A percentile compares a stretch with the other conserved stretches of the same genome.
Conservation (phyloP, 2,329 filamentous ascomycete genomes). For the Fonsecaea monophora region DNA sequence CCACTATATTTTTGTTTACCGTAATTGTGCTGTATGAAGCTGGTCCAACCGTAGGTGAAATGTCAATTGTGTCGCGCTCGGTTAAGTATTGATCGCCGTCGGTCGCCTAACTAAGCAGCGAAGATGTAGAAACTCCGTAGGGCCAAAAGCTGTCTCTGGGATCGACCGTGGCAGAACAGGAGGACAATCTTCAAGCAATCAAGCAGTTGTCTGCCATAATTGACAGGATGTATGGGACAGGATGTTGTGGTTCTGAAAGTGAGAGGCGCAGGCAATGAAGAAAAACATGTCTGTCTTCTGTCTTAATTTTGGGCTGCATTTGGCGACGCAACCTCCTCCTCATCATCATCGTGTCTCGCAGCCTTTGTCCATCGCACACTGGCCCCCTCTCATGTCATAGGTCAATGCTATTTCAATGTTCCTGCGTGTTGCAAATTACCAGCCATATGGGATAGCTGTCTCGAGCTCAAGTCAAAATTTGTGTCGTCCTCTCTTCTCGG, state of each 20-base stretch:
- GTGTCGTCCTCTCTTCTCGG: background rate
- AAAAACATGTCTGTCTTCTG: background rate
- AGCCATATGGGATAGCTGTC: background rate
- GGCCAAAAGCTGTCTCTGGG: background rate
- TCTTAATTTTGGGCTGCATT: background rate
- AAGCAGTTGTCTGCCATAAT: background rate
- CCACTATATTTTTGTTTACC: background rate
- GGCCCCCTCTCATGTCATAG: background rate
- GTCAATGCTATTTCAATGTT: too few relatives aligned
- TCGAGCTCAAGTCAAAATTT: background rate
- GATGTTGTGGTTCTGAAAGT: too few relatives aligned
- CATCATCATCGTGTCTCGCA: constrained; percentile 1
- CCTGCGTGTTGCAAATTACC: too few relatives aligned
- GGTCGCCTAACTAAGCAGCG: background rate
- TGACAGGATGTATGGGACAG: background rate
- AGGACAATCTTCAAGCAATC: background rate
- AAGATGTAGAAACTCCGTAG: background rate
- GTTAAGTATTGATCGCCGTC: background rate
- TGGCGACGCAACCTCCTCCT: background rate
- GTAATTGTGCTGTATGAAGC: background rate
- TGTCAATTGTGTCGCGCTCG: background rate
- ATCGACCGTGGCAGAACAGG: background rate
- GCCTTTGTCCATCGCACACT: background rate
- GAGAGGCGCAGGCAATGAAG: background rate
- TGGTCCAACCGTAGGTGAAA: background rate